Evolutionary conservation across 176 grass and related monocot species (phyloP), one percentile per base, ranked within the genome.

Genomic region (Secale cereale): DNA sequence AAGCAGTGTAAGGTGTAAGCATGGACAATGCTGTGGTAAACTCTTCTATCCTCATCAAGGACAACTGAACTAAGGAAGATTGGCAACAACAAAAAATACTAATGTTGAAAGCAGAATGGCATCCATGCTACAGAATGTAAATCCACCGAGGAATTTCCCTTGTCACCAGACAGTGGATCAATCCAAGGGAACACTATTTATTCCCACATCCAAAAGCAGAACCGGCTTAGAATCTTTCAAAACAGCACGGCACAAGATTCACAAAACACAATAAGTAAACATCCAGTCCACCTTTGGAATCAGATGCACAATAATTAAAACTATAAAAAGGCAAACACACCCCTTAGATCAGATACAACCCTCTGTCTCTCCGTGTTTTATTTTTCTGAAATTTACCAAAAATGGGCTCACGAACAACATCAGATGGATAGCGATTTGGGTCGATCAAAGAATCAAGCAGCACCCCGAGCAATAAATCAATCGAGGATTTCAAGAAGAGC

Each of bases 121-220:
- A 63, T 50, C n/a, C 52, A n/a, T 61, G 59, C 70, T 46, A 12
- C 11, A 45, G 39, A 74, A 75, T 75, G 59, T 64, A 32, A 37
- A 52, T 74, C 37, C 65, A 52, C 39, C 22, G 19, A 68, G 63
- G 29, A 67, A 31, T 70, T 59, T 82, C 45, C 50, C 45, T 63
- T 81, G 43, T n/a, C 63, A 69, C 20, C 41, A 68, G 41, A 32
- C 6, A 35, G 64, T 81, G 80, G 41, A 82, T 82, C 41, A 29
- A 57, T 57, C 19, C 52, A 67, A 28, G 60, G 40, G 46, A 32
- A 29, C 39, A 54, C 4, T 28, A 52, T 52, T 2, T 19, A 65
- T 76, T 64, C 81, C 81, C 17, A 75, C 27, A 65, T 31, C 59
- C 73, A 77, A 63, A 50, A 50, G 27, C 12, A 76, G 45, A 66